phyloP scores from a whole-genome alignment of 2,329 filamentous ascomycete species.

The Metarhizium sp. region DNA sequence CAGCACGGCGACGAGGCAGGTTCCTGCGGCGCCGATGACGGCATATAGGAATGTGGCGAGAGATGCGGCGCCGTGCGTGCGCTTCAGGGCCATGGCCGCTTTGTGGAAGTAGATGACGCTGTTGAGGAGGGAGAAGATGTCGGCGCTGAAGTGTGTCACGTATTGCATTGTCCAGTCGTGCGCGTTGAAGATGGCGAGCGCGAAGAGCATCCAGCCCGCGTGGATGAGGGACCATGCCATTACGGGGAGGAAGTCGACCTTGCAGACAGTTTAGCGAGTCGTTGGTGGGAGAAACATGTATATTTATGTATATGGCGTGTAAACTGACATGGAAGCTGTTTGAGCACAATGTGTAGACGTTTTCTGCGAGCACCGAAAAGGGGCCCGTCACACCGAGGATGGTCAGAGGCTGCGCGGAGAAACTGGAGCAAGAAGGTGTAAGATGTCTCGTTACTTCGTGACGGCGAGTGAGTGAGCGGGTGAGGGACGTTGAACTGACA shows the following conservation, averaged over 20 bases:
- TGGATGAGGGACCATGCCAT: slow-evolving; percentile 62
- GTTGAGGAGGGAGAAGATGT: slow-evolving; percentile 58
- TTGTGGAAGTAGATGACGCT: slow-evolving; percentile 63
- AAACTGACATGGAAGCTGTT: slow-evolving; percentile 40
- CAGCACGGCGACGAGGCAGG: slow-evolving; percentile 52
- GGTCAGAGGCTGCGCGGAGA: slow-evolving; percentile 53
- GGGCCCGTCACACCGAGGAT: slow-evolving; percentile 58
- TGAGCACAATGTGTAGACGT: slow-evolving; percentile 50
- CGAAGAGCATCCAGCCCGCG: slow-evolving; percentile 54
- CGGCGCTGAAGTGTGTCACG: slow-evolving; percentile 56
- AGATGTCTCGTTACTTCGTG: neutral
- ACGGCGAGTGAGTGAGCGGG: too few species aligned
- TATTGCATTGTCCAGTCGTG: slow-evolving; percentile 65
- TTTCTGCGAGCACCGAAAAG: slow-evolving; percentile 58
- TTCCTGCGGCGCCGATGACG: slow-evolving; percentile 53
- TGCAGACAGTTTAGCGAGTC: neutral
- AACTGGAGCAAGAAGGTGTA: slow-evolving; percentile 15
- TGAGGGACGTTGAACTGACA: slow-evolving; percentile 29
- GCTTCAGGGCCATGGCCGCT: slow-evolving; percentile 52
- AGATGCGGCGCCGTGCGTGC: slow-evolving; percentile 45
- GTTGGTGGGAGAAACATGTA: too few species aligned
- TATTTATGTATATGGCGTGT: too few species aligned
- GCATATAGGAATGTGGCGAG: slow-evolving; percentile 57
- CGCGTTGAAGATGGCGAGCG: slow-evolving; percentile 56
- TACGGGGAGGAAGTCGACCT: slow-evolving; percentile 53